phyloP scores from a whole-genome alignment of 495 filamentous ascomycete genomes.

The Podospora fimiseda region DNA sequence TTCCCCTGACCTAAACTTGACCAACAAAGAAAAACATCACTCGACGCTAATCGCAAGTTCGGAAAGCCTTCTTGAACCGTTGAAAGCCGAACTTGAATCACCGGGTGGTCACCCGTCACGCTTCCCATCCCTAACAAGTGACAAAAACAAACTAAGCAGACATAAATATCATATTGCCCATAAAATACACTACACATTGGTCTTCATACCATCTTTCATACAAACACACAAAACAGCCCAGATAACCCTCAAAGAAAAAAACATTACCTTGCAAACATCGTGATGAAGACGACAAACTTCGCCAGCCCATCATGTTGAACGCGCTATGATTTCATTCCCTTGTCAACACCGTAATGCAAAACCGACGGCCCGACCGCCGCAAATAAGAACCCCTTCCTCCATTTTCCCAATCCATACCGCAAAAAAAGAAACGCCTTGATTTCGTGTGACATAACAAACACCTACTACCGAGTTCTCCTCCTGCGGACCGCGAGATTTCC shows the following conservation, averaged over 20 bases:
- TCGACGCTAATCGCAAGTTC: neutral
- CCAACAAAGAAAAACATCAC: neutral
- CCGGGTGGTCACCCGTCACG: neutral
- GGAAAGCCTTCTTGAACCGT: conserved; percentile 9
- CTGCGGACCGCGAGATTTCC: neutral
- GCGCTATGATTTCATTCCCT: neutral
- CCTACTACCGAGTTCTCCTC: neutral
- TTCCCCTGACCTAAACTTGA: too few relatives aligned
- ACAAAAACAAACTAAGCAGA: too few relatives aligned
- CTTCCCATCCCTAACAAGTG: neutral
- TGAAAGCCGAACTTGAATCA: conserved; percentile 1
- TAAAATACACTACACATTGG: too few relatives aligned
- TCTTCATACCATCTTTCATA: too few relatives aligned
- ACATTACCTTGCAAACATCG: neutral
- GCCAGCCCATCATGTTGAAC: too few relatives aligned
- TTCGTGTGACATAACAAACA: neutral
- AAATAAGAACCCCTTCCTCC: neutral
- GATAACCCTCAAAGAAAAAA: neutral
- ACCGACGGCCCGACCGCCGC: neutral
- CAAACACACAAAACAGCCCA: neutral
- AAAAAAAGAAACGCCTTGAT: neutral
- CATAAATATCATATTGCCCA: too few relatives aligned
- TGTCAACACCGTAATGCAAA: neutral
- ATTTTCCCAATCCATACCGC: neutral
- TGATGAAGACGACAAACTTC: neutral